Evolutionary conservation across 192 early-diverging fungal genomes (phyloP).

Genomic region (Jimgerdemannia lactiflua): DNA sequence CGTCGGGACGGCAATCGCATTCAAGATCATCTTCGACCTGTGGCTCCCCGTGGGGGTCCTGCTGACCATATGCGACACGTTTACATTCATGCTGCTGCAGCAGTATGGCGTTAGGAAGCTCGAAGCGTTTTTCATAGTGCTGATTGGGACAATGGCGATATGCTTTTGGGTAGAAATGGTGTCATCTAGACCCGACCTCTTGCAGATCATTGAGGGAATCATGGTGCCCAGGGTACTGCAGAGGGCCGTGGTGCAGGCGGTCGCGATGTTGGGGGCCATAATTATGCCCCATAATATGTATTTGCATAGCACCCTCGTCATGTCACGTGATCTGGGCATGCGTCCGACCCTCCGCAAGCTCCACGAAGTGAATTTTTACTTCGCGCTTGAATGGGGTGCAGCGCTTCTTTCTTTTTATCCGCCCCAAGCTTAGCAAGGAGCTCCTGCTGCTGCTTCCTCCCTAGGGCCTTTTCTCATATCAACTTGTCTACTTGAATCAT

Average conservation of each 20-base stretch:
- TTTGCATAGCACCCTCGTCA: conserved; percentile 78
- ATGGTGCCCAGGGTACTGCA: conserved; percentile 51
- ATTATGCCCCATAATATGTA: conserved; percentile 94
- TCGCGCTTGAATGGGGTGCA: conserved; percentile 54
- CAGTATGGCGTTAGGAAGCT: conserved; percentile 63
- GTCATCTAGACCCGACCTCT: conserved; percentile 43
- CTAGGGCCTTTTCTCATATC: too few species aligned
- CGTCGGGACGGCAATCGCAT: conserved; percentile 87
- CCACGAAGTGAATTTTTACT: conserved; percentile 69
- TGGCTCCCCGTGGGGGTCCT: conserved; percentile 71
- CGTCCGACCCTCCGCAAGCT: conserved; percentile 32
- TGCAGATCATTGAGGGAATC: conserved; percentile 48
- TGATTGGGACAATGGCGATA: conserved; percentile 68
- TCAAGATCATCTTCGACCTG: conserved; percentile 72
- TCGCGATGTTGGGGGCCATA: conserved; percentile 64
- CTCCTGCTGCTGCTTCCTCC: too few species aligned
- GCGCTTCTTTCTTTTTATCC: too few species aligned
- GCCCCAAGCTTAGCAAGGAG: too few species aligned
- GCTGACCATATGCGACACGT: conserved; percentile 75
- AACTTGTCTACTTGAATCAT: too few species aligned
- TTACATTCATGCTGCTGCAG: conserved; percentile 68
- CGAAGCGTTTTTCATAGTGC: conserved; percentile 68
- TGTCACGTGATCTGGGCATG: conserved; percentile 34
- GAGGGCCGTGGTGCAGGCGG: conserved; percentile 58
- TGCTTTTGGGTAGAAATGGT: conserved; percentile 78